Base-by-base conservation (phyloP, 2,329 filamentous ascomycete genomes). In the Periconia digitata region DNA sequence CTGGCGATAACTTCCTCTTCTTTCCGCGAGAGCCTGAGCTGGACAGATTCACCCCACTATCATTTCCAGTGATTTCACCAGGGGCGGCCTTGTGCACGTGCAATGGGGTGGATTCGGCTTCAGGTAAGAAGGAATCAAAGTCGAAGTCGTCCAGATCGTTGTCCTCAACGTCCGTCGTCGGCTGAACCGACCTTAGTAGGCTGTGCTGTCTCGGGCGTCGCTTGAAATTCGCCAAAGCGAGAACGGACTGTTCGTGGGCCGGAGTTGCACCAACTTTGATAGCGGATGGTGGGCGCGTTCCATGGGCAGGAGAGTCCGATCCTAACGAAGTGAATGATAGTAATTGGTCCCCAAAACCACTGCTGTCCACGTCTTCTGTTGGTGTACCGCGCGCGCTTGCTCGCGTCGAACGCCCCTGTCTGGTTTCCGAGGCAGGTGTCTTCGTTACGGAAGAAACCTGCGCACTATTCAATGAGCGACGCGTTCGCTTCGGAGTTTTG, bases 21-120 rank as follows among this genome's bases (percentile, higher is more conserved):
- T 56, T 64, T 23, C 70, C 69, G 24, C 67, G 65, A 3, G 70
- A 67, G 17, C 59, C 56, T 18, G 64, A 63, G 50, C 63, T 70
- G 21, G 62, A 66, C 22, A 66, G 46, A 35, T 64, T 62, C 2
- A 63, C 53, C 39, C 59, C 65, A 40, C 59, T 66, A 46, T 62
- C 56, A 37, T 64, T 62, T 21, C 54, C 47, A 13, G 47, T 47
- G 34, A 58, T 58, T n/a, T 60, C 56, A 20, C 56, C 59, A 8
- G 53, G 49, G 13, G 35, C 37, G 75, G 68, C 54, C 18, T 61
- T 65, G 16, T 57, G 54, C 17, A 78, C 70, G 49, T 83, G 80
- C 21, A 86, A 61, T 3, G 86, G 85, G 6, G 86, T 89, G 15
- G 85, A 86, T 70, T 87, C 85, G 22, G 83, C 84, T 47, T 88